Base-by-base conservation (phyloP, 2,329 filamentous ascomycete genomes). In the Ceratocystis albifundus region DNA sequence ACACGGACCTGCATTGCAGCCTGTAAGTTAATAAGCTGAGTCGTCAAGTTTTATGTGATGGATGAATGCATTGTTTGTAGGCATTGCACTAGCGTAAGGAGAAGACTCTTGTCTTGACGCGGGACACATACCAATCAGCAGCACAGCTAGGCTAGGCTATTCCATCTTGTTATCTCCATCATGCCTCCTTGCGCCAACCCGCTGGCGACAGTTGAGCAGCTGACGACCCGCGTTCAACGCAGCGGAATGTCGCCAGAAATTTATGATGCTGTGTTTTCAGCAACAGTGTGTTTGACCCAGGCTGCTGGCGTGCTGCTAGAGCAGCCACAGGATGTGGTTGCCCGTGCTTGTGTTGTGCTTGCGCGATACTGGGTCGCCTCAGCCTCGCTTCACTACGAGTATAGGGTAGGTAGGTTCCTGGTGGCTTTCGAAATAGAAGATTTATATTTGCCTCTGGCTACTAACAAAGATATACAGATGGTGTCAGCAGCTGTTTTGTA, bases 261-360 rank as follows among this genome's bases (percentile, higher is more conserved):
- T 15, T 88, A 89, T 74, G 85, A 88, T 72, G 82, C 83, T 69
- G 79, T 92, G 69, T 86, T 88, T 71, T 88, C 86, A 74, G 81
- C 86, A 65, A 86, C 87, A 45, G 85, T 88, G 73, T 83, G 83
- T 70, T 82, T 93, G 55, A 89, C 88, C 2, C 89, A 94, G 75
- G 85, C 87, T 25, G 88, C 89, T 10, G 89, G 89, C 36, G 81
- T 95, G 63, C 82, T 97, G 20, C 81, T 99, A 2, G 84, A 89
- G 61, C 80, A 97, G 48, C 89, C 90, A 5, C 91, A 96, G 74
- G 89, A 91, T 70, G 84, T 90, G 48, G 89, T 94, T 48, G 89
- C 91, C 3, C 89, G 91, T 72, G 90, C 92, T 2, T 89, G 92
- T 72, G 85, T 96, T 50, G 76, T 94, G 0, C 84, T 96, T 44